Conservation (phyloP, 805 yeast genomes). For the Metschnikowia lochheadii region DNA sequence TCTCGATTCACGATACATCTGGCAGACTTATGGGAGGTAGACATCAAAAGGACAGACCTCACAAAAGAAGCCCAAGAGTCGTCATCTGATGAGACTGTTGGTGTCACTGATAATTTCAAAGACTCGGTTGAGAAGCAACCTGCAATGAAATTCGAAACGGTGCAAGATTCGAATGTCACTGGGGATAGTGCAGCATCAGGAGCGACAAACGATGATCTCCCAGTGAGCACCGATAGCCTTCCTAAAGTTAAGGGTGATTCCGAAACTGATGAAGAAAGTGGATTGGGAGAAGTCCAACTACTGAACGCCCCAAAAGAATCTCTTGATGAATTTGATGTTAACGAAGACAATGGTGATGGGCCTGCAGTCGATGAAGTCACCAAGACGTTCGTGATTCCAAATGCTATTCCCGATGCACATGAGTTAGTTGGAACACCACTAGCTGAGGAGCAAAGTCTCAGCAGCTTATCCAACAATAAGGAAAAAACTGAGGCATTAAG, state of each 20-base stretch:
- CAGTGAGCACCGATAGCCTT: neutral
- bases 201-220: no score
- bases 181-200: neutral
- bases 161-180: no score
- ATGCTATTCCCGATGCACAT: neutral
- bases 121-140: neutral
- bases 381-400: neutral
- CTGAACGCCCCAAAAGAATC: neutral
- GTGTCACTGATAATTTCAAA: neutral
- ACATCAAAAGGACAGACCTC: neutral
- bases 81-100: neutral
- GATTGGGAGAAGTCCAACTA: neutral
- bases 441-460: neutral
- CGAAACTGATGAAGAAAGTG: neutral
- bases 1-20: constrained; percentile 30
- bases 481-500: neutral
- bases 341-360: neutral
- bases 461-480: neutral
- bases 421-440: neutral
- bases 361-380: neutral
- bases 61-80: neutral
- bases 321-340: neutral
- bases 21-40: constrained; percentile 36
- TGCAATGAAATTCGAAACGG: neutral
- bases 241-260: neutral